These are phyloP conservation scores for Debaryomycetaceae sp. DNA, from an alignment of 1,139 yeast species.

Conservation along the genomic window DNA sequence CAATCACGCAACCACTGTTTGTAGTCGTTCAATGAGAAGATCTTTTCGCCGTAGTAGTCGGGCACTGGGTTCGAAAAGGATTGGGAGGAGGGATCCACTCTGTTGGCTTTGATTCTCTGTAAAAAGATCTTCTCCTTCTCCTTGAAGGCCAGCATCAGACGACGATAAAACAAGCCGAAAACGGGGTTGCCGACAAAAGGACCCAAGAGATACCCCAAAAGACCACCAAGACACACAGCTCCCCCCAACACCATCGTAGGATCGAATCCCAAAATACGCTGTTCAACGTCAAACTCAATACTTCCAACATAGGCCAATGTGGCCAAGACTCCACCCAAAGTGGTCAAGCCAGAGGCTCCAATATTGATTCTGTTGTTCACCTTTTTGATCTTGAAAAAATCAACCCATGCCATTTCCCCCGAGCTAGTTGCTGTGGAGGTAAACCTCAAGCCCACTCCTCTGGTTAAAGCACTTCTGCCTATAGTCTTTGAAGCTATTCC, in stretches of 20 bases:
- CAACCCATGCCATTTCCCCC: slow-evolving; percentile 58
- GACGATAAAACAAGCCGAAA: slow-evolving; percentile 56
- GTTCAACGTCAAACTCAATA: slow-evolving; percentile 79
- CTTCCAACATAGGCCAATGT: slow-evolving; percentile 80
- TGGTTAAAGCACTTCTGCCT: slow-evolving; percentile 2
- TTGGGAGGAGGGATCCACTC: slow-evolving; percentile 94
- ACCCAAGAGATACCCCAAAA: slow-evolving; percentile 77
- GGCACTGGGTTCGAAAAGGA: slow-evolving; percentile 94
- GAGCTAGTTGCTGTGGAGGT: slow-evolving; percentile 17
- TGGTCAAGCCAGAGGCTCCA: slow-evolving; percentile 64
- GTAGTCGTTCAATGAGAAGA: slow-evolving; percentile 79
- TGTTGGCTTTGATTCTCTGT: slow-evolving; percentile 65
- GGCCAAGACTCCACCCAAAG: slow-evolving; percentile 60
- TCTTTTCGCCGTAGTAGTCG: slow-evolving; percentile 95
- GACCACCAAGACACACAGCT: slow-evolving; percentile 65
- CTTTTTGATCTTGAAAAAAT: slow-evolving; percentile 72
- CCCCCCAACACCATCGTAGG: slow-evolving; percentile 75
- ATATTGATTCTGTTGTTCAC: slow-evolving; percentile 69
- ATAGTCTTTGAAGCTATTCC: slow-evolving; percentile 11
- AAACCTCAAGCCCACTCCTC: slow-evolving; percentile 14
- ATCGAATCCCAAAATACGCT: slow-evolving; percentile 80
- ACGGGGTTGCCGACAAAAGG: slow-evolving; percentile 74
- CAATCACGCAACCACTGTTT: slow-evolving; percentile 96
- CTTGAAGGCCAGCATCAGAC: slow-evolving; percentile 43
- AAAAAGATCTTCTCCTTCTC: slow-evolving; percentile 71